phyloP scores from a whole-genome alignment of 2,329 filamentous ascomycete genomes.

The Zymoseptoria crescenta region DNA sequence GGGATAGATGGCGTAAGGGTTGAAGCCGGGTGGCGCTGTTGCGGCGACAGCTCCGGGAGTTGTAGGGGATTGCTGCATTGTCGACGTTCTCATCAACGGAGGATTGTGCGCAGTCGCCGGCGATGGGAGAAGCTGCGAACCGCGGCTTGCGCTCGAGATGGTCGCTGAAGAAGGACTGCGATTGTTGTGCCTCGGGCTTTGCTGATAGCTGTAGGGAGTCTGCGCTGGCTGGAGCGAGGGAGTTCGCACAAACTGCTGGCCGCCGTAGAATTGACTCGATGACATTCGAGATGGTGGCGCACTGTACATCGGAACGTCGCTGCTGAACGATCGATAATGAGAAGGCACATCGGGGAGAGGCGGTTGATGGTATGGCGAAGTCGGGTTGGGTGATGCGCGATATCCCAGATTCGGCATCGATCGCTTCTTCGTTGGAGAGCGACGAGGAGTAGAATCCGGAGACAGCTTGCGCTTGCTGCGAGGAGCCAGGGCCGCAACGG shows the following conservation, averaged over 20 bases:
- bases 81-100: conserved; percentile 60
- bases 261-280: conserved; percentile 23
- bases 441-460: conserved; percentile 40
- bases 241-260: conserved; percentile 15
- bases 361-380: conserved; percentile 31
- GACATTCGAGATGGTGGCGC: conserved; percentile 18
- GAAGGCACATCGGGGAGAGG: conserved; percentile 30
- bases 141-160: conserved; percentile 18
- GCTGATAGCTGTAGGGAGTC: conserved; percentile 27
- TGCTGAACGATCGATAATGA: conserved; percentile 31
- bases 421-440: conserved; percentile 39
- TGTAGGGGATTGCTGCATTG: conserved; percentile 49
- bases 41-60: conserved; percentile 30
- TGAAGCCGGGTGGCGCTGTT: conserved; percentile 48
- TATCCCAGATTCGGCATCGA: conserved; percentile 31
- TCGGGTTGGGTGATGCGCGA: conserved; percentile 29
- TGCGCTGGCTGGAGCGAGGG: conserved; percentile 28
- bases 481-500: conserved; percentile 20
- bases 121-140: conserved; percentile 36
- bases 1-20: conserved; percentile 73
- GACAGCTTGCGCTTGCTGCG: conserved; percentile 51
- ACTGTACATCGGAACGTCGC: conserved; percentile 25
- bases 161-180: conserved; percentile 24
- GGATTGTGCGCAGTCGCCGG: conserved; percentile 44
- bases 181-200: conserved; percentile 12